These are phyloP conservation scores for Nicotiana knightiana DNA, from an alignment of 257 asterid genomes.

Conservation along the genomic window DNA sequence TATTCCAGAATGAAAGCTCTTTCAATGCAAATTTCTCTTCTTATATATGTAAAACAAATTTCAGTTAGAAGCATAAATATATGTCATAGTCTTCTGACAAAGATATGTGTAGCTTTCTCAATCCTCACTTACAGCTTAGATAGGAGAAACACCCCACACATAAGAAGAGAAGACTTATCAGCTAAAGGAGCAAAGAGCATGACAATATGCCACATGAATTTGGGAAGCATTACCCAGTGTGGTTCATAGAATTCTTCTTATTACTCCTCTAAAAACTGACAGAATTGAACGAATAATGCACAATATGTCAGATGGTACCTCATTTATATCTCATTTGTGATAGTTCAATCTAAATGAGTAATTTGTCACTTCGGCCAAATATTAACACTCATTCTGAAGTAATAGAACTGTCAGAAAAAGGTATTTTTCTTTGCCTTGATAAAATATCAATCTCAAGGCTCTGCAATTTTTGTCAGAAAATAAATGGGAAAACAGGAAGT, in stretches of 20 bases:
- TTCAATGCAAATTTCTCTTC: neutral
- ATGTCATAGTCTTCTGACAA: neutral
- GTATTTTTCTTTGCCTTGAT: neutral
- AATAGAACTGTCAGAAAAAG: neutral
- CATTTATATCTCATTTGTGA: neutral
- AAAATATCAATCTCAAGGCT: neutral
- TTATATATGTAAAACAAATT: neutral
- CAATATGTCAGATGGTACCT: neutral
- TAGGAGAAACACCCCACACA: neutral
- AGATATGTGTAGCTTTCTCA: neutral
- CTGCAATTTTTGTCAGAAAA: neutral
- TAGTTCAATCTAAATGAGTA: too few relatives aligned
- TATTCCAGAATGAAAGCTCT: neutral
- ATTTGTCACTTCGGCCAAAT: neutral
- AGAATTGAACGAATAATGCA: neutral
- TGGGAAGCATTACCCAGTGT: neutral
- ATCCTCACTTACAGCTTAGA: neutral
- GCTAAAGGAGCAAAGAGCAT: neutral
- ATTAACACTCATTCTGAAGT: neutral
- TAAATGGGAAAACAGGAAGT: neutral
- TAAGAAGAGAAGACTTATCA: neutral
- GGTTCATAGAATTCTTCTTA: neutral
- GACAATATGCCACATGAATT: neutral
- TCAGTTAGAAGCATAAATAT: neutral
- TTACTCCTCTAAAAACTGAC: neutral